phyloP scores from a whole-genome alignment of 2,329 filamentous ascomycete species.

The Botrytis paeoniae region DNA sequence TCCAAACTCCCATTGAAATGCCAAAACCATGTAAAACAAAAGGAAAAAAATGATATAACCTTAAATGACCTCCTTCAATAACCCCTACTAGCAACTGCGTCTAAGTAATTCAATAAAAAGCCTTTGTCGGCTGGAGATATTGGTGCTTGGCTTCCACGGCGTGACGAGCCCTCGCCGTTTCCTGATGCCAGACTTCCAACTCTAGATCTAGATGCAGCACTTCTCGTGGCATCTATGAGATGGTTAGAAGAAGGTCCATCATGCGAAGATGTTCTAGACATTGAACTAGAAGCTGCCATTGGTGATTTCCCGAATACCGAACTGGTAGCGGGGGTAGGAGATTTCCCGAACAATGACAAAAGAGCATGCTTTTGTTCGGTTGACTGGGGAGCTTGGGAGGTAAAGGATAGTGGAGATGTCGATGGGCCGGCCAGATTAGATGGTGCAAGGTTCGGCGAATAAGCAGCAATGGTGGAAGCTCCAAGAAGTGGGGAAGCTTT shows the following conservation, averaged over 20 bases:
- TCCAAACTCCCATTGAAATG: slow-evolving; percentile 13
- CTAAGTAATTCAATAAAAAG: slow-evolving; percentile 74
- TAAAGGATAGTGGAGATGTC: slow-evolving; percentile 9
- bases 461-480: slow-evolving; percentile 30
- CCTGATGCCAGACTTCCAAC: slow-evolving; percentile 33
- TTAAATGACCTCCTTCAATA: slow-evolving; percentile 8
- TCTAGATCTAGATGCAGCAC: slow-evolving; percentile 33
- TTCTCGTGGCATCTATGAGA: slow-evolving; percentile 21
- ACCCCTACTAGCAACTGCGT: slow-evolving; percentile 42
- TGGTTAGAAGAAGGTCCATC: slow-evolving; percentile 20
- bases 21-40: slow-evolving; percentile 11
- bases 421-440: slow-evolving; percentile 1
- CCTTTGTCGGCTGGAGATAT: slow-evolving; percentile 70
- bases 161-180: slow-evolving; percentile 29
- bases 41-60: neutral
- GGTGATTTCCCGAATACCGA: slow-evolving; percentile 31
- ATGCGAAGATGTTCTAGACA: slow-evolving; percentile 16
- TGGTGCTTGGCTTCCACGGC: slow-evolving; percentile 50
- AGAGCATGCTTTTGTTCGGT: slow-evolving; percentile 47
- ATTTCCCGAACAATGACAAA: slow-evolving; percentile 35
- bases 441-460: slow-evolving; percentile 28
- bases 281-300: slow-evolving; percentile 13
- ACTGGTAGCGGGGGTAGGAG: slow-evolving; percentile 17
- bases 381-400: slow-evolving; percentile 40
- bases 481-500: slow-evolving; percentile 11